phyloP scores from a whole-genome alignment of 139 green algal genomes.

The Dunaliella primolecta region DNA sequence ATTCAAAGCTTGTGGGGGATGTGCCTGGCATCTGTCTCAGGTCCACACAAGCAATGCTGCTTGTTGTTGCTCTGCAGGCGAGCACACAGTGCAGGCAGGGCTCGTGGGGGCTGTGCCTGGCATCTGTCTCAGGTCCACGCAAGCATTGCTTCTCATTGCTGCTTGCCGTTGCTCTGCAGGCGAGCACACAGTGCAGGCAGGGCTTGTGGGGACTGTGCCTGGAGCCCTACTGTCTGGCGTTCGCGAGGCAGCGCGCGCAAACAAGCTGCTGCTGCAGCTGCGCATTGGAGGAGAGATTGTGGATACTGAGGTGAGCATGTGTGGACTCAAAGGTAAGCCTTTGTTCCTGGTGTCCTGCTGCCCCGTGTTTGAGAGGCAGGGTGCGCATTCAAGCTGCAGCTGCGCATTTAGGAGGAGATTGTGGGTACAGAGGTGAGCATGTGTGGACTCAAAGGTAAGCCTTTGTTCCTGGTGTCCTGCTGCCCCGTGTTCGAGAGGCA shows the following conservation, averaged over 20 bases:
- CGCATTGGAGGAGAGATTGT: background rate
- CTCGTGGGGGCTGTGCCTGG: background rate
- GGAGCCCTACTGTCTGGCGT: background rate
- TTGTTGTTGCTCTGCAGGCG: no score
- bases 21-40: no score
- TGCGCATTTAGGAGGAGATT: background rate
- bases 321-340: background rate
- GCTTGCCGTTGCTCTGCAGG: no score
- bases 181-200: background rate
- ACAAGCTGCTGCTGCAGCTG: constrained; percentile 2
- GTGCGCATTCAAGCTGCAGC: no score
- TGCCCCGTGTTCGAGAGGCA: no score
- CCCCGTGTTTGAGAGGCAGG: no score
- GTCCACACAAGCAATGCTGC: no score
- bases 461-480: no score
- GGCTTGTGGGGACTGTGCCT: background rate
- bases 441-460: background rate
- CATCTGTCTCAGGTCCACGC: no score
- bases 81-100: background rate
- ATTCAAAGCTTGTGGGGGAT: no score
- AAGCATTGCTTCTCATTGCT: no score
- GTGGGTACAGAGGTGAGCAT: background rate
- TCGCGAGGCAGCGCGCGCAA: background rate
- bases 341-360: no score
- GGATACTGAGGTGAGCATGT: background rate